phyloP scores from a whole-genome alignment of 352 stramenopile species.

The Globisporangium irregulare region DNA sequence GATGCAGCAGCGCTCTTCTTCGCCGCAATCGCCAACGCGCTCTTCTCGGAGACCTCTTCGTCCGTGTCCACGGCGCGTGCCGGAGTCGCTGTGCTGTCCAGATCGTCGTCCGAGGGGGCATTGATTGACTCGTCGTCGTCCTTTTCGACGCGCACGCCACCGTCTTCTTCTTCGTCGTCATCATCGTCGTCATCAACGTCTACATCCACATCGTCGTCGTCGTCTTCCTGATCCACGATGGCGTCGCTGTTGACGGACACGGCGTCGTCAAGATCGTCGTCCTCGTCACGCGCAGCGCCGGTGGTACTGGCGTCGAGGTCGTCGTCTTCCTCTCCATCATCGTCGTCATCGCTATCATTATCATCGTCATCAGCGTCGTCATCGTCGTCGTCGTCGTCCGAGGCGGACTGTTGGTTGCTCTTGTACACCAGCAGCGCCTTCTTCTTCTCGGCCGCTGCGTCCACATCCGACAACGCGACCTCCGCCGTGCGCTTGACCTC shows the following conservation, averaged over 20 bases:
- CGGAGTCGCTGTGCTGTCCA: conserved; percentile 63
- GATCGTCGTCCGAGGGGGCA: conserved; percentile 67
- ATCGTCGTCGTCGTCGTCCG: conserved; percentile 58
- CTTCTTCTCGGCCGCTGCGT: conserved; percentile 60
- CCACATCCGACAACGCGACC: conserved; percentile 12
- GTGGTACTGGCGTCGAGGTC: conserved; percentile 15
- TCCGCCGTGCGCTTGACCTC: conserved; percentile 10
- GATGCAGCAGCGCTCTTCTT: neutral
- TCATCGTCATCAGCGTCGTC: conserved; percentile 39
- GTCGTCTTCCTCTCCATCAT: conserved; percentile 26
- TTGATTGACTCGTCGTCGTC: conserved; percentile 78
- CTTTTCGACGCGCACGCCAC: conserved; percentile 63
- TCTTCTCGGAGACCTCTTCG: conserved; percentile 25
- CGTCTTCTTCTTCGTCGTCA: conserved; percentile 37
- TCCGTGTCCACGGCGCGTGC: conserved; percentile 41
- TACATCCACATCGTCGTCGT: conserved; percentile 51
- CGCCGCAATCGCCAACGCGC: neutral
- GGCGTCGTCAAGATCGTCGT: conserved; percentile 25
- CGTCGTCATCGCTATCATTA: conserved; percentile 36
- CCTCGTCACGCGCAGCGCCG: conserved; percentile 15
- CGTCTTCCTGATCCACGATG: conserved; percentile 13
- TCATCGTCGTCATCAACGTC: conserved; percentile 64
- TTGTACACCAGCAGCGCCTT: conserved; percentile 81
- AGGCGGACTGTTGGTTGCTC: conserved; percentile 59
- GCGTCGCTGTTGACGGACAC: neutral